phyloP scores from a whole-genome alignment of 2,329 filamentous ascomycete species.

The Trichoderma cornu-damae region DNA sequence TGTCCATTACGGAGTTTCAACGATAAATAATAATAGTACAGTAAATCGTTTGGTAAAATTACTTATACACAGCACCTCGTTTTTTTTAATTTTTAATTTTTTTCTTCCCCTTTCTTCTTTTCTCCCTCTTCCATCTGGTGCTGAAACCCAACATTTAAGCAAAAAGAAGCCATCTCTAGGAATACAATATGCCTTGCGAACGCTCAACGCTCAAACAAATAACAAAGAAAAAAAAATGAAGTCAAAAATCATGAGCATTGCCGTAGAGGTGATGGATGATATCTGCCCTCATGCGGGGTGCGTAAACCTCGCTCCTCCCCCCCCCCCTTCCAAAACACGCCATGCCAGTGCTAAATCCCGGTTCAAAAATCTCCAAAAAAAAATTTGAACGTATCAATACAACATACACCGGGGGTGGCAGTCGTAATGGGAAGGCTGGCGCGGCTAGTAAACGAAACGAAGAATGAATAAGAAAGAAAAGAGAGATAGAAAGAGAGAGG shows the following conservation, averaged over 20 bases:
- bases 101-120: too few species aligned
- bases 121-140: background rate
- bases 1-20: background rate
- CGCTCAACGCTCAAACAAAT: slow-evolving; percentile 14
- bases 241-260: background rate
- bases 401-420: slow-evolving; percentile 5
- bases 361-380: background rate
- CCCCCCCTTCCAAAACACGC: too few species aligned
- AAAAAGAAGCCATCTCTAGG: background rate
- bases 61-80: background rate
- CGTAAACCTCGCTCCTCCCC: background rate
- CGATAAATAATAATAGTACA: background rate
- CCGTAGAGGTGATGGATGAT: background rate
- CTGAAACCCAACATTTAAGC: background rate
- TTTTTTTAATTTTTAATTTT: too few species aligned
- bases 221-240: background rate
- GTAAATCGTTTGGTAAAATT: background rate
- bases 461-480: slow-evolving; percentile 1
- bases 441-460: background rate
- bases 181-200: slow-evolving; percentile 15
- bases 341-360: background rate
- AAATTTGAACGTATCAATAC: background rate
- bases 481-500: background rate
- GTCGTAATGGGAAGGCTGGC: background rate
- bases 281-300: background rate